phyloP scores from a whole-genome alignment of 768 basidiomycete species.

The Gloeopeniophorella convolvens region DNA sequence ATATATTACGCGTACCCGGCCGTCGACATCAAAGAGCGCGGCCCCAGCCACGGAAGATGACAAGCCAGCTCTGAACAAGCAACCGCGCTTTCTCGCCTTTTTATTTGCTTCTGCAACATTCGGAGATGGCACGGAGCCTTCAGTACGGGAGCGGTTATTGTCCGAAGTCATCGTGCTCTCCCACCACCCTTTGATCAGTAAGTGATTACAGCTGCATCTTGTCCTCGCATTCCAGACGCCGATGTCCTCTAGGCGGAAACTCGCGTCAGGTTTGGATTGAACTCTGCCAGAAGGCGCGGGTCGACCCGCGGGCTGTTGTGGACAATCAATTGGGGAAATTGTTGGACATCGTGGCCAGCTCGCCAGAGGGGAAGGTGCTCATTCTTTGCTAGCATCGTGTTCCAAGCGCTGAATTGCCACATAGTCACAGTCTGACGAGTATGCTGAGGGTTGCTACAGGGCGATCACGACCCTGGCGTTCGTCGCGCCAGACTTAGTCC shows the following conservation, averaged over 20 bases:
- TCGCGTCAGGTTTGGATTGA: constrained; percentile 74
- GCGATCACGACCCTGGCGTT: constrained; percentile 76
- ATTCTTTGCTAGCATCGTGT: constrained; percentile 28
- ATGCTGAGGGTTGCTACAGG: constrained; percentile 57
- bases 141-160: constrained; percentile 40
- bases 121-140: constrained; percentile 35
- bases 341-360: constrained; percentile 26
- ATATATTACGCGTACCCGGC: constrained; percentile 38
- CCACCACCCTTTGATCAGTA: constrained; percentile 65
- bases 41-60: constrained; percentile 31
- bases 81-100: constrained; percentile 44
- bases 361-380: constrained; percentile 9
- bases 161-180: constrained; percentile 57
- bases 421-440: constrained; percentile 4
- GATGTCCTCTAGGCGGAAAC: constrained; percentile 32
- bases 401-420: not conserved
- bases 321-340: constrained; percentile 43
- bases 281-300: constrained; percentile 57
- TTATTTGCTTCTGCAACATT: constrained; percentile 47
- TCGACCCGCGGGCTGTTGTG: constrained; percentile 63
- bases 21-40: constrained; percentile 24
- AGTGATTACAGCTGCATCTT: constrained; percentile 25
- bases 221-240: not conserved
- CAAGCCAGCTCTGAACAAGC: constrained; percentile 41
- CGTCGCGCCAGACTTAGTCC: constrained; percentile 60